A percentile compares a stretch with the other conserved stretches of the same genome.
Conservation (phyloP, 139 green algal species). For the Chlamydomonas schloesseri region DNA sequence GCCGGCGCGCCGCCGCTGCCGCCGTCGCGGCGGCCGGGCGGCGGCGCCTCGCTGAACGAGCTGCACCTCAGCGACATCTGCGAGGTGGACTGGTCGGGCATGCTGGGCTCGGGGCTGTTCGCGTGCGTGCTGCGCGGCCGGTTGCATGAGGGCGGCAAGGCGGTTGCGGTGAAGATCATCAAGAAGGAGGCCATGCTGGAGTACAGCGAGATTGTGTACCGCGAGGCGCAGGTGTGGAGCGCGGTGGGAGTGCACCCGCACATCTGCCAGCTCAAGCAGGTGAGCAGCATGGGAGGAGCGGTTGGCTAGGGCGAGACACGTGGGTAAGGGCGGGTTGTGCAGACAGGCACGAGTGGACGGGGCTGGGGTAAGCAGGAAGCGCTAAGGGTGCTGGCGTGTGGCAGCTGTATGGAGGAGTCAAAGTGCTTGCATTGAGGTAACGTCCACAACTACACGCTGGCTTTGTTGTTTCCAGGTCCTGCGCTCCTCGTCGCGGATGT, state of each 20-base stretch:
- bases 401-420: too few relatives aligned
- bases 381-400: too few relatives aligned
- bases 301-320: too few relatives aligned
- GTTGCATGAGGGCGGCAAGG: background rate
- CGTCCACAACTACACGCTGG: too few relatives aligned
- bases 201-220: constrained; percentile 43
- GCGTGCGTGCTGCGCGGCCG: constrained; percentile 28
- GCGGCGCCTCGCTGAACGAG: background rate
- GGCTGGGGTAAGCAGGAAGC: too few relatives aligned
- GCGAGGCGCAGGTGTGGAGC: constrained; percentile 46
- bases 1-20: background rate
- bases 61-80: constrained; percentile 23
- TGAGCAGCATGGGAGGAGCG: too few relatives aligned
- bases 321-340: too few relatives aligned
- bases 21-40: background rate
- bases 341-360: too few relatives aligned
- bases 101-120: constrained; percentile 50
- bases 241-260: constrained; percentile 44
- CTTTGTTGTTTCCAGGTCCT: too few relatives aligned
- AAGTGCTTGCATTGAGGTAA: too few relatives aligned
- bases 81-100: constrained; percentile 32
- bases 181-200: constrained; percentile 47
- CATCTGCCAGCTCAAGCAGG: constrained; percentile 35
- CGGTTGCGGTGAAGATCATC: constrained; percentile 55
- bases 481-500: constrained; percentile 20